Base-by-base conservation (phyloP, 78 protist genomes). In the Pigoraptor vietnamica region DNA sequence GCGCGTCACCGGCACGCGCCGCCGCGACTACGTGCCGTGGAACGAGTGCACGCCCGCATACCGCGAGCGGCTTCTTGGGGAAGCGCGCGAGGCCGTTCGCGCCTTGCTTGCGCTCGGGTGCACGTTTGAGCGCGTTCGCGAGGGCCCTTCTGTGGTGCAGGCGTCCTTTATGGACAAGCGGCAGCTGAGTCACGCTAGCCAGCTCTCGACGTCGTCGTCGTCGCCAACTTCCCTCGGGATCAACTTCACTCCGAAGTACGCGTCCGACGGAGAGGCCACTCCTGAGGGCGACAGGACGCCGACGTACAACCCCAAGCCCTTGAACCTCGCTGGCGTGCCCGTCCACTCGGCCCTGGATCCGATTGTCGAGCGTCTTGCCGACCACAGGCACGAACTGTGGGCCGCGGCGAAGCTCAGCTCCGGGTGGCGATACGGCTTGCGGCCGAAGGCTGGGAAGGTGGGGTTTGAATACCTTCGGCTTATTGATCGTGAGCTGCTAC, bases 371-470 rank as follows among this genome's bases (percentile, higher is more conserved):
- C 89, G 55, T 25, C 25, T 86, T 6, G 89, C 89, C 0, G 89
- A 86, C 2, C 14, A 86, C 89, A 0, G 37, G 39, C 89, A 86
- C 55, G 89, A 86, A 10, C 37, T 86, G 39, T 86, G 89, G 89
- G 39, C 89, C 23, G 89, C 55, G 33, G n/a, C 14, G 23, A 36
- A 38, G 33, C 2, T 83, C 1, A 2, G 33, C 0, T 10, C 56
- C 2, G 89, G 55, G 0, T 36, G 33, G 56, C 39, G 14, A 33
- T 83, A 83, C 88, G 88, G 88, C 21, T 10, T 25, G 38, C 67
- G 67, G 67, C 67, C 67, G 29, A 48, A 48, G 67, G 67, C 67
- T 21, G 67, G 67, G 14, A 48, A 48, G 67, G 67, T 48, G 14
- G n/a, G n/a, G n/a, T n/a, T n/a, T n/a, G n/a, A n/a, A n/a, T n/a